These are phyloP conservation scores for Pyrenochaeta sp. DNA, from an alignment of 2,329 filamentous ascomycete species.

Conservation along the genomic window DNA sequence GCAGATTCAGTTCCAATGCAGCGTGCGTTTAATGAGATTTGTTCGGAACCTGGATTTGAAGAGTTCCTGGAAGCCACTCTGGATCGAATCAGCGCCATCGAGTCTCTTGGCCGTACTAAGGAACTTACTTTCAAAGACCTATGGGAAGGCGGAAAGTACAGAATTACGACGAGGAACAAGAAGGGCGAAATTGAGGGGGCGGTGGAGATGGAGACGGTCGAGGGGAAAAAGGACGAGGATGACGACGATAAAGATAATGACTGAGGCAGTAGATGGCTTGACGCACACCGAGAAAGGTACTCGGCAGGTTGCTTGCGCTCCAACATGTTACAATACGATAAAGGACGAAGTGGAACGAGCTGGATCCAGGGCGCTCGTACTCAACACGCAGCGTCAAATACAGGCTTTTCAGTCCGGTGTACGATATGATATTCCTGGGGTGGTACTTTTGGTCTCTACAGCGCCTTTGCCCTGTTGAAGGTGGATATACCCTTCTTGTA, in stretches of 20 bases:
- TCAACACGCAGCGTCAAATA: background rate
- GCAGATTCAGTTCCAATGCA: constrained; percentile 98
- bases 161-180: constrained; percentile 38
- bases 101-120: constrained; percentile 90
- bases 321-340: background rate
- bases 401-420: background rate
- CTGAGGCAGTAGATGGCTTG: background rate
- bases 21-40: constrained; percentile 87
- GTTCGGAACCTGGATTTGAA: constrained; percentile 77
- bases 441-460: background rate
- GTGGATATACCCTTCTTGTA: background rate
- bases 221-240: constrained; percentile 37
- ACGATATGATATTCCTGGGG: background rate
- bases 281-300: too few species aligned
- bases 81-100: constrained; percentile 88
- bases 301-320: too few species aligned
- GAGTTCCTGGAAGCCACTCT: constrained; percentile 83
- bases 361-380: background rate
- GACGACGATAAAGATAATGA: constrained; percentile 23
- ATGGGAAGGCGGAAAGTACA: constrained; percentile 82
- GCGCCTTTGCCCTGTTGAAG: background rate
- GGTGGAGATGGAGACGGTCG: constrained; percentile 45
- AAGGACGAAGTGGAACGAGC: background rate
- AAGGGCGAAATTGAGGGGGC: constrained; percentile 39
- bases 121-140: constrained; percentile 96